These are phyloP conservation scores for Apiotrichum gamsii DNA, from an alignment of 1,284 basidiomycete genomes.

Conservation along the genomic window DNA sequence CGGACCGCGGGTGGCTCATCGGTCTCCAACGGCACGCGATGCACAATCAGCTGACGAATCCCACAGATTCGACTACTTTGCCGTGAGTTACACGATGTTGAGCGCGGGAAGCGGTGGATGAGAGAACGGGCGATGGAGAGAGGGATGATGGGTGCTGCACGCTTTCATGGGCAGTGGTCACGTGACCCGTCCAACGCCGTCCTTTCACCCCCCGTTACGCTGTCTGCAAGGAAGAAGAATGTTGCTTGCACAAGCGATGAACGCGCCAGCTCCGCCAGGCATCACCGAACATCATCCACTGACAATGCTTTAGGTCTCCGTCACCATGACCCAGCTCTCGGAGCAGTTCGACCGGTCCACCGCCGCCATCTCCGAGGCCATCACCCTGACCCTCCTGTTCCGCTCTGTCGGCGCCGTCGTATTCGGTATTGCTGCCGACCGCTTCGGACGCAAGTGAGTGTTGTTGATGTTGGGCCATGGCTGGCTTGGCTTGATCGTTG, in stretches of 20 bases:
- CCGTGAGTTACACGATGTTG: neutral
- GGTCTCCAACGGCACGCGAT: neutral
- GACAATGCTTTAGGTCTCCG: too few species aligned
- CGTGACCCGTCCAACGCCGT: too few species aligned
- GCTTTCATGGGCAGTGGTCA: too few species aligned
- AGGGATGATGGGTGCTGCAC: neutral
- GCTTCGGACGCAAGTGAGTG: slow-evolving; percentile 70
- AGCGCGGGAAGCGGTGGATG: neutral
- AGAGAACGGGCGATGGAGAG: neutral
- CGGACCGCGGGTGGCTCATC: neutral
- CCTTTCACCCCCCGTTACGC: too few species aligned
- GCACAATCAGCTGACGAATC: neutral
- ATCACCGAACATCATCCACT: too few species aligned
- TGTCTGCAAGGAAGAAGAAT: too few species aligned
- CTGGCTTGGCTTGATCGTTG: too few species aligned
- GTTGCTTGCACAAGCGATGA: too few species aligned
- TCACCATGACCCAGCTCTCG: slow-evolving; percentile 8
- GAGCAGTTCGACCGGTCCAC: slow-evolving; percentile 18
- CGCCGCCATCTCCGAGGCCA: slow-evolving; percentile 55
- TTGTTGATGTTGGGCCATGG: too few species aligned
- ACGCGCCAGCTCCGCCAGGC: too few species aligned
- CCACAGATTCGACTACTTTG: slow-evolving; percentile 1
- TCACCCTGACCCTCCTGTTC: slow-evolving; percentile 90
- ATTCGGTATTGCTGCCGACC: slow-evolving; percentile 69
- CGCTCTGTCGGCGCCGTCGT: slow-evolving; percentile 79